Evolutionary conservation across 371 early-diverging fungal genomes (phyloP).

Genomic region (Cokeromyces recurvatus): DNA sequence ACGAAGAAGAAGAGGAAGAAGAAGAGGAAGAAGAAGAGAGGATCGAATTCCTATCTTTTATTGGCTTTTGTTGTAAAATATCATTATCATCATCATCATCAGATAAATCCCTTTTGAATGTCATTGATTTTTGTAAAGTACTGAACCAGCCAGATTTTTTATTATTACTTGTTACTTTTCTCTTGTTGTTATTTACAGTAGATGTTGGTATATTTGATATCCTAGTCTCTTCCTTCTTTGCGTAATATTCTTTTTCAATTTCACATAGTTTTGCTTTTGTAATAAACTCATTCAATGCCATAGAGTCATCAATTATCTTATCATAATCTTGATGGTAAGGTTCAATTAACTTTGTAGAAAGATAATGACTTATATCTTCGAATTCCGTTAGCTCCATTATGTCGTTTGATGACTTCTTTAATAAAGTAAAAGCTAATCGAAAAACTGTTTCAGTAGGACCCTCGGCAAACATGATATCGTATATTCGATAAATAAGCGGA

Average conservation of each 20-base stretch:
- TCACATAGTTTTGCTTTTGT: constrained; percentile 31
- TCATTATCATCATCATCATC: no score
- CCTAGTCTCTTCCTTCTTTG: neutral
- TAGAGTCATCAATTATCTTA: constrained; percentile 68
- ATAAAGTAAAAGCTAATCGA: constrained; percentile 73
- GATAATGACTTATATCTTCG: constrained; percentile 69
- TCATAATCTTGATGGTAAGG: constrained; percentile 55
- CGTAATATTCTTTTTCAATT: constrained; percentile 31
- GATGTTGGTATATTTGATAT: no score
- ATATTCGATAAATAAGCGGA: constrained; percentile 66
- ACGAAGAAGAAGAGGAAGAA: no score
- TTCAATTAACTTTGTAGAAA: constrained; percentile 76
- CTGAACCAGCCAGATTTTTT: no score
- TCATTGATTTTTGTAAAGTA: no score
- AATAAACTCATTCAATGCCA: constrained; percentile 56
- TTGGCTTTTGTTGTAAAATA: no score
- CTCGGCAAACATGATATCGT: constrained; percentile 76
- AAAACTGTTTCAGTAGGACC: constrained; percentile 75
- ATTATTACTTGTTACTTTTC: constrained; percentile 23
- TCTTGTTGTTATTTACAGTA: constrained; percentile 50
- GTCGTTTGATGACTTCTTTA: constrained; percentile 63
- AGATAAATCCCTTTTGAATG: no score
- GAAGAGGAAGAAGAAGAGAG: no score
- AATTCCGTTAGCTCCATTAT: constrained; percentile 71
- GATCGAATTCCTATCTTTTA: no score